These are phyloP conservation scores for Globisporangium irregulare DNA, from an alignment of 352 stramenopile genomes.

Conservation along the genomic window DNA sequence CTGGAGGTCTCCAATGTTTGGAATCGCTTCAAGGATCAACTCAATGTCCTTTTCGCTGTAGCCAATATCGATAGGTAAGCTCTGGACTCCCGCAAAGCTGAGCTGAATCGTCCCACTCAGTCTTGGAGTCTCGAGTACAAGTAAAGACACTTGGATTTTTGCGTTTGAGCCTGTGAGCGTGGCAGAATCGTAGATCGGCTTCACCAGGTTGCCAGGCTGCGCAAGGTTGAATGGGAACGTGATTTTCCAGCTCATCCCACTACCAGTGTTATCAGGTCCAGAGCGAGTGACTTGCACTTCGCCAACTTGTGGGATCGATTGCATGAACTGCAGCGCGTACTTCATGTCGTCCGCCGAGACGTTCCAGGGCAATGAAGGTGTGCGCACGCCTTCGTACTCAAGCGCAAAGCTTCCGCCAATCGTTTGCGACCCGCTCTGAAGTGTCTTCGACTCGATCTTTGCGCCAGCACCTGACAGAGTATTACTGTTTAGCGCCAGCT, in stretches of 20 bases:
- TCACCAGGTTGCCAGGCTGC: constrained; percentile 32
- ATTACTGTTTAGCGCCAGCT: constrained; percentile 21
- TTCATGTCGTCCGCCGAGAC: constrained; percentile 83
- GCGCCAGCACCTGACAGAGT: constrained; percentile 26
- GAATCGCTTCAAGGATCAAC: constrained; percentile 2
- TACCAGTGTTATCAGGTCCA: constrained; percentile 23
- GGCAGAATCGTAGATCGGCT: constrained; percentile 19
- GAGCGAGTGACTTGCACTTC: constrained; percentile 47
- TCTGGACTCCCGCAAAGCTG: constrained; percentile 28
- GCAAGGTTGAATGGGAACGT: constrained; percentile 46
- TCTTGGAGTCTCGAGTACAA: constrained; percentile 32
- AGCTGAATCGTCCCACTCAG: constrained; percentile 47
- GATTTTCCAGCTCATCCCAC: constrained; percentile 47
- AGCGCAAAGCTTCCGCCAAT: constrained; percentile 55
- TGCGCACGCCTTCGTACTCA: constrained; percentile 43
- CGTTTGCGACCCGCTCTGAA: constrained; percentile 35
- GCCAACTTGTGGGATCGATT: constrained; percentile 47
- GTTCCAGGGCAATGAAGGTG: constrained; percentile 66
- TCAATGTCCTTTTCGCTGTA: constrained; percentile 4
- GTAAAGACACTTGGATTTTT: constrained; percentile 27
- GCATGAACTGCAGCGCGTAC: constrained; percentile 61
- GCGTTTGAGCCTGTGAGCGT: constrained; percentile 39
- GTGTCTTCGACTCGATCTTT: constrained; percentile 20
- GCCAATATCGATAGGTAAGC: constrained; percentile 28
- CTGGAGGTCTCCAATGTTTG: constrained; percentile 1